phyloP scores from a whole-genome alignment of 306 rosid genomes.

The Adenanthera pavonina region DNA sequence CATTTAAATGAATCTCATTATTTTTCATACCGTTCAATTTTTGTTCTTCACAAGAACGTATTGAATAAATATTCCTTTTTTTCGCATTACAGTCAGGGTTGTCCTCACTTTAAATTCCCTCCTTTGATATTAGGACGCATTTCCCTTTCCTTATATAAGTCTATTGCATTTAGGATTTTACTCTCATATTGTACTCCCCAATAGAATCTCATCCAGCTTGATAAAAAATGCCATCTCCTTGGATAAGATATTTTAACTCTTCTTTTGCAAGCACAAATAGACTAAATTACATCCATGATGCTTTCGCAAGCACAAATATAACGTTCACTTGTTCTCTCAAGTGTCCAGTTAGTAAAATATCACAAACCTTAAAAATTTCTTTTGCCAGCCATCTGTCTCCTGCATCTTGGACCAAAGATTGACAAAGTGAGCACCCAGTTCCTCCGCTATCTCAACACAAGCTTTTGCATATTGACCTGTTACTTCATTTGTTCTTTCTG shows the following conservation, averaged over 20 bases:
- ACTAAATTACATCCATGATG: slow-evolving; percentile 27
- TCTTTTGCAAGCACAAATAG: slow-evolving; percentile 7
- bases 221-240: not conserved
- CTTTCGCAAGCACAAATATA: slow-evolving; percentile 28
- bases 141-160: too few relatives aligned
- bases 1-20: slow-evolving; percentile 6
- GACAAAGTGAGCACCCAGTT: slow-evolving; percentile 57
- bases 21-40: not conserved
- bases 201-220: not conserved
- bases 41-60: not conserved
- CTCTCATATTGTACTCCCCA: not conserved
- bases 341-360: slow-evolving; percentile 24
- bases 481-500: slow-evolving; percentile 87
- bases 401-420: slow-evolving; percentile 95
- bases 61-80: not conserved
- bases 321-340: slow-evolving; percentile 16
- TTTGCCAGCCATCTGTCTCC: slow-evolving; percentile 91
- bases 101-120: not conserved
- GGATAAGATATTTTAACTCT: not conserved
- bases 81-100: not conserved
- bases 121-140: not conserved
- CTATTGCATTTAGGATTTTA: not conserved
- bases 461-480: slow-evolving; percentile 78
- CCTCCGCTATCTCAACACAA: slow-evolving; percentile 74
- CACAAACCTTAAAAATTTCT: slow-evolving; percentile 77